phyloP scores from a whole-genome alignment of 2,329 filamentous ascomycete genomes.

The Phyllosticta paracitricarpa region DNA sequence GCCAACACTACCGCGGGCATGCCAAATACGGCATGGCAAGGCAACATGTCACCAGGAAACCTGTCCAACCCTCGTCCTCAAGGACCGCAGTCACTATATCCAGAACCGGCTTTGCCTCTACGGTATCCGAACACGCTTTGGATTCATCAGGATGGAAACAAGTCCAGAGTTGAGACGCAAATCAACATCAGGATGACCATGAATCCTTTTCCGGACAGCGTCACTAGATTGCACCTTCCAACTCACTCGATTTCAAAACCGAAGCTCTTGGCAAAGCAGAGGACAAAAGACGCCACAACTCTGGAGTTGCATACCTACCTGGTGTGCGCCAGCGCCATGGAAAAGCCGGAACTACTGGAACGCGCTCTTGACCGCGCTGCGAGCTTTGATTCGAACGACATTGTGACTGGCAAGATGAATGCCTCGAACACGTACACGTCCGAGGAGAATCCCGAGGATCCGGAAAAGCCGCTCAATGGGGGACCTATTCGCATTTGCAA shows the following conservation, averaged over 20 bases:
- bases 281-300: constrained; percentile 59
- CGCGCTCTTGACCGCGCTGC: constrained; percentile 57
- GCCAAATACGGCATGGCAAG: neutral
- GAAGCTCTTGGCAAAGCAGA: constrained; percentile 72
- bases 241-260: constrained; percentile 89
- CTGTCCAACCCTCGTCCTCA: neutral
- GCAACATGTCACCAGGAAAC: neutral
- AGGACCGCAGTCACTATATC: neutral
- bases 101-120: neutral
- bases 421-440: constrained; percentile 29
- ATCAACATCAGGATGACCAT: constrained; percentile 80
- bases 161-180: constrained; percentile 93
- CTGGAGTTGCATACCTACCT: constrained; percentile 71
- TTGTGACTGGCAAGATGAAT: constrained; percentile 16
- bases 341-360: constrained; percentile 54
- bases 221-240: constrained; percentile 76
- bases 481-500: constrained; percentile 88
- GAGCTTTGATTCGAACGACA: constrained; percentile 27
- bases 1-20: neutral
- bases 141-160: constrained; percentile 31
- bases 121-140: neutral
- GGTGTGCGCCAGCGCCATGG: constrained; percentile 89
- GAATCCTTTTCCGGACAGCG: constrained; percentile 61
- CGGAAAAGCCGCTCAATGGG: constrained; percentile 69
- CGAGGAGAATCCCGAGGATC: constrained; percentile 47